These are phyloP conservation scores for Kodamaea neixiangensis DNA, from an alignment of 805 yeast genomes.

Conservation along the genomic window DNA sequence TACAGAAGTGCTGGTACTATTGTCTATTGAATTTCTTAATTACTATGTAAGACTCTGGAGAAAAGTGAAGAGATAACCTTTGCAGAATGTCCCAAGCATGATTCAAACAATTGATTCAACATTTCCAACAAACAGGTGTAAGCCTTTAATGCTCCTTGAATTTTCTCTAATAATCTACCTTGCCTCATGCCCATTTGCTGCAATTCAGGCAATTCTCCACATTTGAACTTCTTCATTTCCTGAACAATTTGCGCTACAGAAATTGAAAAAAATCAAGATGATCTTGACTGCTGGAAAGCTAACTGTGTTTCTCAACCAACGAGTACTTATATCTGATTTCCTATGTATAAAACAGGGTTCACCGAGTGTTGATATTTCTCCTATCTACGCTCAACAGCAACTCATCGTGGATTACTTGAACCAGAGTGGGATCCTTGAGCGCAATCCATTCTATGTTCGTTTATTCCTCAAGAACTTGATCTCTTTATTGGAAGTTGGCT, in stretches of 20 bases:
- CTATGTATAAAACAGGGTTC: not conserved
- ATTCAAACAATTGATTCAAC: too few relatives aligned
- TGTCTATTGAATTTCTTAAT: too few relatives aligned
- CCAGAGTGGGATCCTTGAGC: conserved; percentile 18
- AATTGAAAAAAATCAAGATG: not conserved
- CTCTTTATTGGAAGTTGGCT: conserved; percentile 27
- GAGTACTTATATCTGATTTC: conserved; percentile 5
- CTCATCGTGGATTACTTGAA: not conserved
- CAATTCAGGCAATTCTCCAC: too few relatives aligned
- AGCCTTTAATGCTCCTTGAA: too few relatives aligned
- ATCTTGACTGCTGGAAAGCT: conserved; percentile 1
- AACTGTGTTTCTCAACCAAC: conserved; percentile 8
- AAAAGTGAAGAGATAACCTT: too few relatives aligned
- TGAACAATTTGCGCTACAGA: not conserved
- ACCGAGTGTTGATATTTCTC: not conserved
- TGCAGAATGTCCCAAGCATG: too few relatives aligned
- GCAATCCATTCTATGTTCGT: conserved; percentile 57
- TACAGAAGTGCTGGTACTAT: too few relatives aligned
- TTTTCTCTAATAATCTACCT: too few relatives aligned
- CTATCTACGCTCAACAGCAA: not conserved
- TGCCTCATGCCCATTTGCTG: too few relatives aligned
- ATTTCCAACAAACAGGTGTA: too few relatives aligned
- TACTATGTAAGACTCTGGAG: too few relatives aligned
- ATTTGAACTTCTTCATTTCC: too few relatives aligned
- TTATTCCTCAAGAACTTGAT: conserved; percentile 46